These are phyloP conservation scores for Sarocladiaceae sp. DNA, from an alignment of 2,329 filamentous ascomycete genomes.

Conservation along the genomic window DNA sequence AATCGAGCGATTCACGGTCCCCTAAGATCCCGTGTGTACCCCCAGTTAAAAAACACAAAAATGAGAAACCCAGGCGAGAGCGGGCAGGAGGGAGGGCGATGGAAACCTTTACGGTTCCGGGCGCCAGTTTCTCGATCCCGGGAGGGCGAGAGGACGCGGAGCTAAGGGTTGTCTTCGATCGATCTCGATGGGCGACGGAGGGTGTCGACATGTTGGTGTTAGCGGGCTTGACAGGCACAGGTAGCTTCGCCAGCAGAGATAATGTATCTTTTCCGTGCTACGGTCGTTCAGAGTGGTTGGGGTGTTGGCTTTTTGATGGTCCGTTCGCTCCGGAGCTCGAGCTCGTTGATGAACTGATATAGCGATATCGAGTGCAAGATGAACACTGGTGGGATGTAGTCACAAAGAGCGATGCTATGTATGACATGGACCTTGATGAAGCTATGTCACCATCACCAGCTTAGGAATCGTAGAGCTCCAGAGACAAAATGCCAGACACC, in stretches of 20 bases:
- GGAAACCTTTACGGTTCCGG: constrained; percentile 7
- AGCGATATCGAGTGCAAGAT: no score
- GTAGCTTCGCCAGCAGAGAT: not conserved
- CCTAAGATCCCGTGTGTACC: not conserved
- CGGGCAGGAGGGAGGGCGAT: not conserved
- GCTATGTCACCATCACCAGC: no score
- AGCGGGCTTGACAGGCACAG: constrained; percentile 1
- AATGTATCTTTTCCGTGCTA: not conserved
- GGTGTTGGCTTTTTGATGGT: not conserved
- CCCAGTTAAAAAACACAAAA: constrained; percentile 4
- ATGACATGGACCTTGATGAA: no score
- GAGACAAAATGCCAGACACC: constrained; percentile 2
- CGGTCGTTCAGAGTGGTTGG: not conserved
- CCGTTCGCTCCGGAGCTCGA: not conserved
- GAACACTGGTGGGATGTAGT: no score
- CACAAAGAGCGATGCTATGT: no score
- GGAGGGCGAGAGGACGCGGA: not conserved
- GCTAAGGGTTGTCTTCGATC: constrained; percentile 2
- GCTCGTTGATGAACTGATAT: not conserved
- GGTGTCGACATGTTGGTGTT: constrained; percentile 1
- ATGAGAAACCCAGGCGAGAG: not conserved
- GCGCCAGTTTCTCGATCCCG: not conserved
- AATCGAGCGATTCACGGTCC: not conserved
- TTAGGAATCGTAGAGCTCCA: no score
- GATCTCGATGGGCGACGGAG: constrained; percentile 7